Percentiles rank a stretch among this genome's conserved stretches.
Evolutionary conservation across 169 alveolate genomes (phyloP).

Genomic region (Cryptosporidium ryanae): DNA sequence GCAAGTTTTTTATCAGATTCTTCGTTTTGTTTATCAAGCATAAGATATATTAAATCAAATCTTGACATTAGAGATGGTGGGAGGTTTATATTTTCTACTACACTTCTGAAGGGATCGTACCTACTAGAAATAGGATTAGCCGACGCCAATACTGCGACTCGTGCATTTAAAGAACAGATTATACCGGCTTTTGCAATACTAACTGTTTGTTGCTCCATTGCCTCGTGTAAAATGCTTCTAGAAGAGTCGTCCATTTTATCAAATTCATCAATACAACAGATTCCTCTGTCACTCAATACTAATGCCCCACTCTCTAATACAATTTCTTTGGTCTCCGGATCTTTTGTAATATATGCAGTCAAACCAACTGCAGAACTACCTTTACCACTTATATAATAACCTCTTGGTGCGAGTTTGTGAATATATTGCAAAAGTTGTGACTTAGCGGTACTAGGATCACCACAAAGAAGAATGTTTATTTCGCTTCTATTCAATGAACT

Average conservation of each 20-base stretch:
- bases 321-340: constrained; percentile 96
- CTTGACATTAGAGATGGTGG: constrained; percentile 97
- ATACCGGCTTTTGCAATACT: constrained; percentile 99
- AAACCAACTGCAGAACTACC: constrained; percentile 98
- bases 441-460: constrained; percentile 99
- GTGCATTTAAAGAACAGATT: constrained; percentile 90
- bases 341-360: constrained; percentile 97
- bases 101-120: constrained; percentile 96
- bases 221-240: constrained; percentile 97
- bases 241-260: constrained; percentile 99
- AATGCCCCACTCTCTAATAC: constrained; percentile 99
- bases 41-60: constrained; percentile 82
- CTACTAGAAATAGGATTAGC: constrained; percentile 97
- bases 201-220: constrained; percentile 99
- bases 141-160: constrained; percentile 98
- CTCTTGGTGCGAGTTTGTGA: constrained; percentile 95
- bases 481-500: constrained; percentile 88
- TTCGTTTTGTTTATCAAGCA: constrained; percentile 81
- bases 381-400: constrained; percentile 96
- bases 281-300: constrained; percentile 97
- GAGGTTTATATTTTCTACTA: constrained; percentile 96
- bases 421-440: constrained; percentile 97
- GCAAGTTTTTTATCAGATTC: constrained; percentile 81
- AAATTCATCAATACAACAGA: constrained; percentile 99
- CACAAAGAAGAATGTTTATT: constrained; percentile 96